phyloP scores from a whole-genome alignment of 2,329 filamentous ascomycete genomes.

The Botryotinia calthae region DNA sequence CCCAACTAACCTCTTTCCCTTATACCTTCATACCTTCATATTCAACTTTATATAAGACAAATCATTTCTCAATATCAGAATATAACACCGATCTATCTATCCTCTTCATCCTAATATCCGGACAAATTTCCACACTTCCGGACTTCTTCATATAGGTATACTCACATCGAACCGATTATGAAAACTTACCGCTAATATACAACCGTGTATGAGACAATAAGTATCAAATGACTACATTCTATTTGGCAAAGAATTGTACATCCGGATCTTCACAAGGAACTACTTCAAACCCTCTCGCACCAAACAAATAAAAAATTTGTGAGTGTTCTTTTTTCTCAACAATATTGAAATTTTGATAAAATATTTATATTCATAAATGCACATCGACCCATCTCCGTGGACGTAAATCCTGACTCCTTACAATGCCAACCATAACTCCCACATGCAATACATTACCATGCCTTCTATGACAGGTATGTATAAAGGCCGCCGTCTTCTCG shows the following conservation, averaged over 20 bases:
- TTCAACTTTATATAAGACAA: no score
- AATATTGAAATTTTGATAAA: background rate
- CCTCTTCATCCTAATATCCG: no score
- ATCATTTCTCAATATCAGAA: no score
- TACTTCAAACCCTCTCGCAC: background rate
- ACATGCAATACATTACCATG: background rate
- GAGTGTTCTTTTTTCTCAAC: background rate
- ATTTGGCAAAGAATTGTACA: background rate
- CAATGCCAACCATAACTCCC: background rate
- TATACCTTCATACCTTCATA: no score
- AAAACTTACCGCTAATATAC: background rate
- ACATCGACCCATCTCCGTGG: background rate
- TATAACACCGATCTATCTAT: no score
- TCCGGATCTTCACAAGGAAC: background rate
- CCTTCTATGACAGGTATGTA: constrained; percentile 62
- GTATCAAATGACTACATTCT: background rate
- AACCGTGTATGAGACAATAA: background rate
- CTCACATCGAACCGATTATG: background rate
- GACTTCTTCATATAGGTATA: no score
- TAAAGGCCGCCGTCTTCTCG: constrained; percentile 68
- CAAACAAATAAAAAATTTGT: background rate
- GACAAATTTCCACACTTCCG: no score
- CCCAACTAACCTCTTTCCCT: no score
- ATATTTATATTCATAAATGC: background rate
- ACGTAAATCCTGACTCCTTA: background rate